Evolutionary conservation across 208 protist genomes (phyloP), one percentile per base, ranked within the genome.

Genomic region (Crithidia sp.): DNA sequence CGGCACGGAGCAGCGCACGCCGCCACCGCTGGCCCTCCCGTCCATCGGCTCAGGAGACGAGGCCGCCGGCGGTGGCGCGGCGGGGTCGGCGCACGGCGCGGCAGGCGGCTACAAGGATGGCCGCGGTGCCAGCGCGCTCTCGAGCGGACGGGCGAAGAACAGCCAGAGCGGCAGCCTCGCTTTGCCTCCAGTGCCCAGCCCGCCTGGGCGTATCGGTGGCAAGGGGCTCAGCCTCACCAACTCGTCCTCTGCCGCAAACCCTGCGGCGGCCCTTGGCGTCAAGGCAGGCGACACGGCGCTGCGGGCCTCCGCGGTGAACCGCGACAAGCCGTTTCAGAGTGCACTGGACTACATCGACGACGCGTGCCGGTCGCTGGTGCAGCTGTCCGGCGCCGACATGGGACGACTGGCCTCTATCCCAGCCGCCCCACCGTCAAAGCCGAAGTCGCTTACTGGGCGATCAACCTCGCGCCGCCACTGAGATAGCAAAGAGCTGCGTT

Each of bases 281-380:
- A 57, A 66, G 10, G 36, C 45, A 10, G 17, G 53, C 49, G 44
- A 65, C 13, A n/a, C 17, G 6, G 43, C 60, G 40, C 39, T 49
- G 40, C 69, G 45, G 49, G 44, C 16, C 37, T 50, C 54, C 40
- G 41, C 57, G 39, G 77, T 66, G 36, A 67, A 54, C 54, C 36
- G 61, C 47, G 73, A 80, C 4, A 72, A 75, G 56, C 67, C 52
- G 55, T 88, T 81, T 69, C 47, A 66, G 41, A 68, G 52, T 6
- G 83, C 83, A 9, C 59, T 88, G 43, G 79, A 85, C 67, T 81
- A 75, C 72, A 72, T 88, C 65, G 79, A 88, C 45, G 79, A 85
- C 19, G 69, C 73, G 19, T 88, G 83, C 57, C 74, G 76, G 47
- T 69, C 53, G 16, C 72, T 84, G 9, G 44, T 74, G 2, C 71